Percentiles rank a stretch among this genome's conserved stretches.
These are phyloP conservation scores for Ajuga reptans DNA, from an alignment of 305 asterid species.

Conservation along the genomic window DNA sequence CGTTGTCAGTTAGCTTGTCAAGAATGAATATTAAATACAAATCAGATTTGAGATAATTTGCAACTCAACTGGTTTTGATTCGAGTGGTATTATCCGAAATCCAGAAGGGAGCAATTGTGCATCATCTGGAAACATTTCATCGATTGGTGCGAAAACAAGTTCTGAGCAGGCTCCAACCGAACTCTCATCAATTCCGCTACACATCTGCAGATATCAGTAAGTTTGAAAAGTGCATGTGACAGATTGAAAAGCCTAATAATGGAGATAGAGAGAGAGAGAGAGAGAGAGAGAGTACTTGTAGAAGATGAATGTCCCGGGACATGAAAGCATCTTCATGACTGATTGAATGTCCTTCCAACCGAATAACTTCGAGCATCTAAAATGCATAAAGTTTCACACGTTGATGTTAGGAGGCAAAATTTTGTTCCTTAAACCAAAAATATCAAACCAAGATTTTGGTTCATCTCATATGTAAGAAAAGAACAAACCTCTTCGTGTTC, in stretches of 20 bases:
- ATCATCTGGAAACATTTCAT: slow-evolving; percentile 85
- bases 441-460: neutral
- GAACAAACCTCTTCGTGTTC: slow-evolving; percentile 80
- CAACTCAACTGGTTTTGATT: slow-evolving; percentile 70
- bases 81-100: slow-evolving; percentile 74
- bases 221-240: neutral
- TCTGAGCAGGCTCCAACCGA: slow-evolving; percentile 76
- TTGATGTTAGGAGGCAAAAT: neutral
- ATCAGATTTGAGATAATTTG: neutral
- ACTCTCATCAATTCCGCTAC: slow-evolving; percentile 80
- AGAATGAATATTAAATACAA: neutral
- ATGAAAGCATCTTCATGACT: slow-evolving; percentile 70
- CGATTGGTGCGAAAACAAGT: slow-evolving; percentile 83
- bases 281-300: slow-evolving; percentile 42
- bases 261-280: neutral
- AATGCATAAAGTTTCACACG: neutral
- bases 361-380: slow-evolving; percentile 85
- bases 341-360: slow-evolving; percentile 70
- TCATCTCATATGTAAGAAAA: neutral
- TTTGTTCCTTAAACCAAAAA: too few species aligned
- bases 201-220: slow-evolving; percentile 42
- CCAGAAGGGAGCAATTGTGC: slow-evolving; percentile 80
- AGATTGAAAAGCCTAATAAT: neutral
- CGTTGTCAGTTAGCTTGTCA: neutral
- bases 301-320: slow-evolving; percentile 78